phyloP scores from a whole-genome alignment of 1,284 basidiomycete species.

The Gymnopus androsaceus region DNA sequence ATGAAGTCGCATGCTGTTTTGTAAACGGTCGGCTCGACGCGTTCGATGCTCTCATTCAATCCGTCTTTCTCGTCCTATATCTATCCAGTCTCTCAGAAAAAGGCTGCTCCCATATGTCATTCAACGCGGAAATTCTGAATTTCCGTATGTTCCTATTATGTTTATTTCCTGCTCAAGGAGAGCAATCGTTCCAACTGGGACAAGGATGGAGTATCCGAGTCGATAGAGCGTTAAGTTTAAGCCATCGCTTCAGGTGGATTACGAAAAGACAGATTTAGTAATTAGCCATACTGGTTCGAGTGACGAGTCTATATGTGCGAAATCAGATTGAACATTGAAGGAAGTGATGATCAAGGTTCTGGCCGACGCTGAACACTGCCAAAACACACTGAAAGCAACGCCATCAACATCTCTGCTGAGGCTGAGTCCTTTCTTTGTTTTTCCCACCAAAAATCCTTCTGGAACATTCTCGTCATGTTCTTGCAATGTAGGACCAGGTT shows the following conservation, averaged over 20 bases:
- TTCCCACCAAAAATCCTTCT: no score
- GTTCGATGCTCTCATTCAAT: conserved; percentile 71
- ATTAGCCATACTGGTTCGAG: conserved; percentile 91
- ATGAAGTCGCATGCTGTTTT: conserved; percentile 31
- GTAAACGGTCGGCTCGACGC: conserved; percentile 88
- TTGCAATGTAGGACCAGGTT: no score
- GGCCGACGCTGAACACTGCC: no score
- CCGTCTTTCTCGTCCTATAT: conserved; percentile 56
- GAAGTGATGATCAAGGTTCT: no score
- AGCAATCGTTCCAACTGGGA: conserved; percentile 31
- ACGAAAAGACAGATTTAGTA: conserved; percentile 71
- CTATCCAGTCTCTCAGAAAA: conserved; percentile 52
- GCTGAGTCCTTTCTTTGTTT: no score
- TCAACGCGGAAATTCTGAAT: conserved; percentile 70
- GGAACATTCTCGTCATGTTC: no score
- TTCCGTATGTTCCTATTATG: conserved; percentile 33
- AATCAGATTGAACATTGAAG: no score
- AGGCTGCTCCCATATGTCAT: conserved; percentile 60
- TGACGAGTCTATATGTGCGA: no score
- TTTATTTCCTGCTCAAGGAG: conserved; percentile 22
- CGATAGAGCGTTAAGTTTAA: conserved; percentile 76
- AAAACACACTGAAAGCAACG: no score
- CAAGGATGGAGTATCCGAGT: conserved; percentile 47
- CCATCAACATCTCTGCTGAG: no score
- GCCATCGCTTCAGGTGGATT: conserved; percentile 65